These are phyloP conservation scores for Tardiomyces blankii DNA, from an alignment of 1,139 yeast species.

Conservation along the genomic window DNA sequence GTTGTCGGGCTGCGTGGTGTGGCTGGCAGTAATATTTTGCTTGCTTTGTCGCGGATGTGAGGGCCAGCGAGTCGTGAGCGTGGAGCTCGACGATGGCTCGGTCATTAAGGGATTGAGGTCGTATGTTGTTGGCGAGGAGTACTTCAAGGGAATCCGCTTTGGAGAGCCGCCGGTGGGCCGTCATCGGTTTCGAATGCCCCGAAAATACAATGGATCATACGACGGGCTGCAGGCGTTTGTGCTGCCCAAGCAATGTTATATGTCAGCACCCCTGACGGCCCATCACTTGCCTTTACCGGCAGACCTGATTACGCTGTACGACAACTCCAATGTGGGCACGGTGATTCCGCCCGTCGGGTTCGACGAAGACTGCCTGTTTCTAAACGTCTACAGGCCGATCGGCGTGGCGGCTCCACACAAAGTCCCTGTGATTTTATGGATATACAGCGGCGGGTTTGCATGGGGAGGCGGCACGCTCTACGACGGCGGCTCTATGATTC, in stretches of 20 bases:
- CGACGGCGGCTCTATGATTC: constrained; percentile 22
- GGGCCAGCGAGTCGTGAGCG: neutral
- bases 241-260: neutral
- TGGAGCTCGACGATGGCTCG: neutral
- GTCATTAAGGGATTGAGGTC: neutral
- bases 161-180: constrained; percentile 17
- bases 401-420: constrained; percentile 2
- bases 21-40: too few species aligned
- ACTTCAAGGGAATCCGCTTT: constrained; percentile 17
- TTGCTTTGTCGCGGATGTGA: too few species aligned
- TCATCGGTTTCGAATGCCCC: constrained; percentile 16
- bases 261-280: neutral
- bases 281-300: neutral
- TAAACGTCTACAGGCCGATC: constrained; percentile 19
- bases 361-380: constrained; percentile 19
- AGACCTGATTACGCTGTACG: neutral
- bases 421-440: constrained; percentile 25
- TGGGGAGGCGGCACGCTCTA: constrained; percentile 18
- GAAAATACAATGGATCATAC: constrained; percentile 6
- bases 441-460: constrained; percentile 29
- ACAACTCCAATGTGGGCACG: neutral
- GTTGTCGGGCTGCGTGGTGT: too few species aligned
- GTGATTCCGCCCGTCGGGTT: neutral
- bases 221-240: constrained; percentile 1
- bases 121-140: constrained; percentile 7